A percentile compares a stretch with the other conserved stretches of the same genome.
Evolutionary conservation across 306 rosid species (phyloP).

Genomic region (Hippophae gyantsensis): DNA sequence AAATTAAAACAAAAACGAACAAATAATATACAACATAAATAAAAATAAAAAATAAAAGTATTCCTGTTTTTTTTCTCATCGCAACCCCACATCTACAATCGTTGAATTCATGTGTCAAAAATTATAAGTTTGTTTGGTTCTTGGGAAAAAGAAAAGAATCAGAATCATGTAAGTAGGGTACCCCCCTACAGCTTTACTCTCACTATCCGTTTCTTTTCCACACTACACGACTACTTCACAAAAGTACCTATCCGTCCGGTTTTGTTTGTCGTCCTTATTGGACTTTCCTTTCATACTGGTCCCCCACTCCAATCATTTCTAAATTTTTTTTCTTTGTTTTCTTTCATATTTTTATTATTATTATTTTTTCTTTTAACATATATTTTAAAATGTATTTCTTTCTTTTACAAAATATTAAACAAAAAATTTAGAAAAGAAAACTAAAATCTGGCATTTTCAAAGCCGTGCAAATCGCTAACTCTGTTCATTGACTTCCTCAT

Average conservation of each 20-base stretch:
- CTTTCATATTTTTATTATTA: neutral
- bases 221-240: slow-evolving; percentile 29
- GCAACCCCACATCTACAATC: neutral
- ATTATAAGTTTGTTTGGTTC: slow-evolving; percentile 14
- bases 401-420: slow-evolving; percentile 31
- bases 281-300: slow-evolving; percentile 22
- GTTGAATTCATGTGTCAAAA: neutral
- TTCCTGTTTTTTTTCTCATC: neutral
- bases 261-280: slow-evolving; percentile 41
- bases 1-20: too few relatives aligned
- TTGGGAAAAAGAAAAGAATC: slow-evolving; percentile 12
- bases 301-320: slow-evolving; percentile 3
- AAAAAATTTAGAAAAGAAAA: slow-evolving; percentile 10
- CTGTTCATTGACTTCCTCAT: slow-evolving; percentile 96
- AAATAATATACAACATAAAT: too few relatives aligned
- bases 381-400: slow-evolving; percentile 10
- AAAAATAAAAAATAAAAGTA: too few relatives aligned
- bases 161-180: neutral
- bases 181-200: too few relatives aligned
- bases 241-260: slow-evolving; percentile 61
- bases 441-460: slow-evolving; percentile 96
- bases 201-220: slow-evolving; percentile 11
- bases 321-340: neutral
- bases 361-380: slow-evolving; percentile 7
- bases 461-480: slow-evolving; percentile 97